phyloP scores from a whole-genome alignment of 306 rosid species.

The Vigna nakashimae region DNA sequence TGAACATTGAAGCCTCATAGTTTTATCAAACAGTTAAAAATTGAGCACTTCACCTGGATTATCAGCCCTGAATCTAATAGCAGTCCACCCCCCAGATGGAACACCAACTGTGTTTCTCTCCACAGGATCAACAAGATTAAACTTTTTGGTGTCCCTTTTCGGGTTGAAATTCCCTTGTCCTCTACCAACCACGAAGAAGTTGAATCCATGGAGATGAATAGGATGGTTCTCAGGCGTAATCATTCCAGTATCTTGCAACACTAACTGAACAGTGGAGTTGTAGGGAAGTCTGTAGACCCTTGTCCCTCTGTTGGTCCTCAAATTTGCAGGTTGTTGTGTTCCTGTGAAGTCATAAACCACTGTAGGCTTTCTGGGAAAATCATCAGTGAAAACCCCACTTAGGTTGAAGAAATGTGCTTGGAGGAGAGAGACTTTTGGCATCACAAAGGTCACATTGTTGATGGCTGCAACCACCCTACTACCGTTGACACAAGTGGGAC shows the following conservation, averaged over 20 bases:
- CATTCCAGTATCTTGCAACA: slow-evolving; percentile 87
- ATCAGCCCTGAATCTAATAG: slow-evolving; percentile 84
- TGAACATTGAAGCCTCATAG: not conserved
- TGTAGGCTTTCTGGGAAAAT: slow-evolving; percentile 73
- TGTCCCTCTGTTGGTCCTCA: slow-evolving; percentile 69
- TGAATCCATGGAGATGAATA: slow-evolving; percentile 84
- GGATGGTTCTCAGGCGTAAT: slow-evolving; percentile 87
- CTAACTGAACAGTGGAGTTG: slow-evolving; percentile 76
- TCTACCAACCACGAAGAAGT: slow-evolving; percentile 78
- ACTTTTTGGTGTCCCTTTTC: slow-evolving; percentile 62
- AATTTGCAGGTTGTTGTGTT: slow-evolving; percentile 59
- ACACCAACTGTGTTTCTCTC: slow-evolving; percentile 87
- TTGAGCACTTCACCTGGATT: slow-evolving; percentile 70
- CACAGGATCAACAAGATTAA: slow-evolving; percentile 81
- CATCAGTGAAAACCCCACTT: slow-evolving; percentile 77
- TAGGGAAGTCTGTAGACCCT: slow-evolving; percentile 76
- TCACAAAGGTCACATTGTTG: slow-evolving; percentile 78
- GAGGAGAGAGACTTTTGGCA: slow-evolving; percentile 79
- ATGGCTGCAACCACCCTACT: slow-evolving; percentile 71
- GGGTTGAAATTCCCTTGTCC: slow-evolving; percentile 77
- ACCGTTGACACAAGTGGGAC: slow-evolving; percentile 62
- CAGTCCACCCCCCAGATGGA: slow-evolving; percentile 86
- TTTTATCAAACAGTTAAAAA: not conserved
- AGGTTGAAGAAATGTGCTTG: slow-evolving; percentile 86
- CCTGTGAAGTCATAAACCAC: slow-evolving; percentile 68